A percentile compares a stretch with the other conserved stretches of the same genome.
Evolutionary conservation across 73 alveolate genomes (phyloP).

Genomic region (Tetrahymena elliotti): DNA sequence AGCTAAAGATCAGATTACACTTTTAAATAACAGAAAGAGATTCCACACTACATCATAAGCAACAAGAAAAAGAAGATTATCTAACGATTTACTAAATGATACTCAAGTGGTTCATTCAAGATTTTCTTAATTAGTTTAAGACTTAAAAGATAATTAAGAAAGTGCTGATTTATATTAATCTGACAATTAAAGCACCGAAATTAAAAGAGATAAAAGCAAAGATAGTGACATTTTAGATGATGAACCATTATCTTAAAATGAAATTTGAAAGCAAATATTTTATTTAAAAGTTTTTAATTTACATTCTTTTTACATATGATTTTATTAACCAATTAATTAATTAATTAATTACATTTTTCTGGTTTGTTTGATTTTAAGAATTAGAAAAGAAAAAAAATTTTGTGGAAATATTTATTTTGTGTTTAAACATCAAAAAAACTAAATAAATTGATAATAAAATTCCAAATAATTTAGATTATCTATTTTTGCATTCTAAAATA

Average conservation of each 20-base stretch:
- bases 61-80: not conserved
- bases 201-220: not conserved
- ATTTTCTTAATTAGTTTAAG: not conserved
- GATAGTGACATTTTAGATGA: not conserved
- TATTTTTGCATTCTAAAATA: not conserved
- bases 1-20: not conserved
- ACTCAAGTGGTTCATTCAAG: not conserved
- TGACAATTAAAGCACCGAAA: not conserved
- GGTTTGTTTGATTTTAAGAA: no score
- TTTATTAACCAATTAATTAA: no score
- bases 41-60: not conserved
- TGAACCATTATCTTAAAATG: not conserved
- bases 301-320: no score
- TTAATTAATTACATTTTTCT: no score
- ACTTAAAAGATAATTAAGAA: not conserved
- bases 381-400: no score
- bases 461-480: not conserved
- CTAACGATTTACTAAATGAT: not conserved
- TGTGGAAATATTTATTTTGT: no score
- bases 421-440: no score
- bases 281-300: no score
- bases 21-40: not conserved
- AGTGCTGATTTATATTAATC: not conserved
- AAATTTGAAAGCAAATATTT: not conserved
- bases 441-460: not conserved